Evolutionary conservation across 192 early-diverging fungal species (phyloP).

Genomic region (Globomyces pollinis-pini): DNA sequence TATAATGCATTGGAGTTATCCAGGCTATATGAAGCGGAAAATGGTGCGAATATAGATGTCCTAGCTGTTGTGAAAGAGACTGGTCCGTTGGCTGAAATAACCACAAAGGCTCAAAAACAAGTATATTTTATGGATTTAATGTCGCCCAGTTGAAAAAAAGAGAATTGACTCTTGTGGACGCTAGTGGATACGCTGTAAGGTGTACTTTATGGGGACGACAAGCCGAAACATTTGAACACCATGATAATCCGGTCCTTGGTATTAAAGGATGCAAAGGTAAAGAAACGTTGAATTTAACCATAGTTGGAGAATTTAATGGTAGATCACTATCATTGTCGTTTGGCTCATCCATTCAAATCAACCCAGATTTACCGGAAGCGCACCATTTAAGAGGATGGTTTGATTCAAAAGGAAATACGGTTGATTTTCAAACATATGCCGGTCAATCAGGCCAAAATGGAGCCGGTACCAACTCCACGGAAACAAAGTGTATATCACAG

Average conservation of each 20-base stretch:
- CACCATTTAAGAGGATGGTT: constrained; percentile 70
- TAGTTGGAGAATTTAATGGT: constrained; percentile 85
- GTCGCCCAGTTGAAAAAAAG: constrained; percentile 71
- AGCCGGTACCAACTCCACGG: constrained; percentile 21
- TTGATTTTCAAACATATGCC: constrained; percentile 26
- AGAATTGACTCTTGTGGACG: constrained; percentile 75
- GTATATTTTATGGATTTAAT: constrained; percentile 27
- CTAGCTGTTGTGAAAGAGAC: constrained; percentile 66
- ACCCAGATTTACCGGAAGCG: constrained; percentile 74
- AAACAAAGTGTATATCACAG: constrained; percentile 57
- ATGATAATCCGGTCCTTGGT: constrained; percentile 55
- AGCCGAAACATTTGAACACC: constrained; percentile 55
- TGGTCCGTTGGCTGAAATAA: constrained; percentile 48
- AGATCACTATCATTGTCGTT: constrained; percentile 41
- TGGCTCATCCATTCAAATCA: constrained; percentile 39
- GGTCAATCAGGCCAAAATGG: constrained; percentile 19
- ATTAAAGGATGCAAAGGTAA: constrained; percentile 77
- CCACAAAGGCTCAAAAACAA: constrained; percentile 53
- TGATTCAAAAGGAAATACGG: constrained; percentile 12
- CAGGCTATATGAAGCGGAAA: constrained; percentile 59
- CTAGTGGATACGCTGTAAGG: constrained; percentile 57
- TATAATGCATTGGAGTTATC: constrained; percentile 67
- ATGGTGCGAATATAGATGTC: constrained; percentile 66
- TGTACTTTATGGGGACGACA: constrained; percentile 83
- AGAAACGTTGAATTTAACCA: no score